Base-by-base conservation (phyloP, 768 basidiomycete genomes). In the Amyloporia xantha region DNA sequence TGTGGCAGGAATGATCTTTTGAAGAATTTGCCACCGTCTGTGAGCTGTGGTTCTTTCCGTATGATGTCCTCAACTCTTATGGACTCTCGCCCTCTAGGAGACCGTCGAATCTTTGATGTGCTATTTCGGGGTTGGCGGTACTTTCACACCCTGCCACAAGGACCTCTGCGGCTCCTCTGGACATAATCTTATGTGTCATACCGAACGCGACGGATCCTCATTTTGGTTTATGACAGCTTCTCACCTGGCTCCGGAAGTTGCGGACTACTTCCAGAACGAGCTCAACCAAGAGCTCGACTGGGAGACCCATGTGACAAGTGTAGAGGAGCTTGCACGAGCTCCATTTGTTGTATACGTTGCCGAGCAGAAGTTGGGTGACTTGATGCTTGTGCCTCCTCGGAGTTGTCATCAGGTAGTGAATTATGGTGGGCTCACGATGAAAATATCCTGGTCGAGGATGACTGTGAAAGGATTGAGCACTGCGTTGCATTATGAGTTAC, bases 371-470 rank as follows among this genome's bases (percentile, higher is more conserved):
- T 57, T 83, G 1, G 90, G 90, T 1, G 90, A 92, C 59, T 60
- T 92, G 28, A 82, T 92, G 6, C 71, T 91, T 17, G 86, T 92
- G 17, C 90, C 90, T 13, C 84, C 86, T 20, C 72, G 84, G 52
- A 84, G 84, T 53, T 87, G 83, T 48, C 90, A 92, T 64, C 90
- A 92, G 61, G 89, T 91, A 3, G 73, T 91, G 21, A 92, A 92
- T 55, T 68, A 69, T 41, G 86, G 90, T 20, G 88, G 90, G 11
- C 74, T 92, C 20, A 88, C 86, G 0, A 71, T 91, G 62, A 92
- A 92, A 65, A 81, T 82, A 3, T 85, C 86, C 1, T 92, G 90
- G 90, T 91, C 88, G 1, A 72, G 90, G 40, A 91, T 92, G 87
- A 84, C 86, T 5, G 57, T 85, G 23, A 61, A 67, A 41, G 83